Evolutionary conservation across 257 asterid genomes (phyloP), one percentile per base, ranked within the genome.

Genomic region (Gardenia jasminoides): DNA sequence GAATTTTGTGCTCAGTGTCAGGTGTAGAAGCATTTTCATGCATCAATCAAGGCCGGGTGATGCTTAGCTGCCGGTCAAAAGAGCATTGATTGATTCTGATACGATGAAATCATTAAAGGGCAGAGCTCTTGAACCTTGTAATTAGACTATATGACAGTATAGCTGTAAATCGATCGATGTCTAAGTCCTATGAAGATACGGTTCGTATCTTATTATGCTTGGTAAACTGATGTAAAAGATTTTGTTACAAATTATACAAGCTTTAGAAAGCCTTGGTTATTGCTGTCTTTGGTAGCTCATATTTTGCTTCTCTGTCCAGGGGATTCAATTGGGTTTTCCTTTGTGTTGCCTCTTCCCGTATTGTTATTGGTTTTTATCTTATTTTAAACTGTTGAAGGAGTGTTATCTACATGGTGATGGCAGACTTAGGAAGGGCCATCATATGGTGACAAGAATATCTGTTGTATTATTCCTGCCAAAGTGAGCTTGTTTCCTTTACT

Each of bases 41-140:
- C 71, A 44, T 15, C 72, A 46, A 22, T 56, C 19, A 47, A 61
- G 72, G 64, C 67, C 1, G 50, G 71, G 46, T 80, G 72, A 75
- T 41, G 77, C 50, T 31, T 33, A 10, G 20, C 62, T 16, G 59
- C 48, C 33, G 30, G 65, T 12, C 71, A 61, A 62, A 54, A 64
- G 72, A 13, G 72, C 76, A 46, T 28, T 22, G 41, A 50, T 15
- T 64, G 39, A 58, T 68, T 72, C 67, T 75, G 72, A n/a, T n/a
- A 43, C 72, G 31, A 46, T 56, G 54, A 44, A 75, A 68, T 80
- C 56, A 80, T 28, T 67, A 19, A 47, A 20, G n/a, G n/a, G 56
- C 64, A 56, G 79, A 80, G 66, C 72, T 80, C 58, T 75, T 75
- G 80, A 64, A 58, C 39, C 65, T 56, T 75, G 77, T 52, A 75